These are phyloP conservation scores for Craterostigma plantagineum DNA, from an alignment of 257 asterid species.

Conservation along the genomic window DNA sequence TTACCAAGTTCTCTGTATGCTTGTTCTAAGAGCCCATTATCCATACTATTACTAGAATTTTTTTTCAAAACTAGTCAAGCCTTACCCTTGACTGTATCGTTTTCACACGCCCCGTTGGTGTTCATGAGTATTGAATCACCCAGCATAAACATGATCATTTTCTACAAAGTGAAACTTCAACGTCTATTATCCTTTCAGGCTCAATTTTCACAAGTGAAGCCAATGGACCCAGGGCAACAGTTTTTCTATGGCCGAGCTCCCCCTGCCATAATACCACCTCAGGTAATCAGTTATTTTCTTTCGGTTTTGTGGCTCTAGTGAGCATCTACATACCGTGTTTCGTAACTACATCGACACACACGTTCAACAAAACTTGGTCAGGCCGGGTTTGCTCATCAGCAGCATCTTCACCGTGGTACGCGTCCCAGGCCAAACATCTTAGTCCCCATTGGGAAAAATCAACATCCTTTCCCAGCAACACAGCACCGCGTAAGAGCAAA, in stretches of 20 bases:
- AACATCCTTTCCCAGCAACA: too few relatives aligned
- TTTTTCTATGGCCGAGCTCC: conserved; percentile 69
- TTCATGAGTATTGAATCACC: too few relatives aligned
- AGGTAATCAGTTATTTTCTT: conserved; percentile 22
- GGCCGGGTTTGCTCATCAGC: conserved; percentile 66
- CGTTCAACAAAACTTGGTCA: conserved; percentile 8
- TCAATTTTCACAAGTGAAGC: conserved; percentile 47
- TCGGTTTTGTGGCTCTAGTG: background rate
- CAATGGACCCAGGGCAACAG: conserved; percentile 76
- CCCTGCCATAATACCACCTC: conserved; percentile 59
- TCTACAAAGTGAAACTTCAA: background rate
- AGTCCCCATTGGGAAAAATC: conserved; percentile 14
- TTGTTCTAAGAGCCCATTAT: too few relatives aligned
- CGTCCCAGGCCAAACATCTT: conserved; percentile 53
- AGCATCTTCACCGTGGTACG: conserved; percentile 61
- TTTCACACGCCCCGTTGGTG: too few relatives aligned
- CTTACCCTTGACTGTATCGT: too few relatives aligned
- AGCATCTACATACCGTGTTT: too few relatives aligned
- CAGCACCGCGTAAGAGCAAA: too few relatives aligned
- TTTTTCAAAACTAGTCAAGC: too few relatives aligned
- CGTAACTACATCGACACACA: too few relatives aligned
- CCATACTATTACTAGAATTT: too few relatives aligned
- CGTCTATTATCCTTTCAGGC: conserved; percentile 26
- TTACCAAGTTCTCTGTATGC: too few relatives aligned
- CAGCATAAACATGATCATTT: too few relatives aligned